Evolutionary conservation across 2,329 filamentous ascomycete genomes (phyloP), one percentile per base, ranked within the genome.

Genomic region (Colletotrichum viniferum): DNA sequence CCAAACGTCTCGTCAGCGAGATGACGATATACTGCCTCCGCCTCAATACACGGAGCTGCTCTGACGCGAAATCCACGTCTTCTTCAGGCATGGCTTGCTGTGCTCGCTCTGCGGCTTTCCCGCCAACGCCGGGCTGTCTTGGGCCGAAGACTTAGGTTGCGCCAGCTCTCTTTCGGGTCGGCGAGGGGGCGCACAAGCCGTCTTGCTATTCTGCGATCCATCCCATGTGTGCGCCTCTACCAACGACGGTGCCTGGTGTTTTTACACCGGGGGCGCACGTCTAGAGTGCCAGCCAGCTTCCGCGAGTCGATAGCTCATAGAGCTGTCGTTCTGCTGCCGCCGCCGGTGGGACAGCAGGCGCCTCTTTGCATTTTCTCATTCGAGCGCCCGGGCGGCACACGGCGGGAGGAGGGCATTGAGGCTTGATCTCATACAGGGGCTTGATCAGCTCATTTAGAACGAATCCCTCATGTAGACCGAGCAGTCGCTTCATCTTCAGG

Each of bases 201-300:
- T 21, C 7, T 62, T 68, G 30, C 56, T 43, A 72, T 67, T 68
- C 56, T 56, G 18, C 56, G 55, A 66, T 63, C 32, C 38, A n/a
- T 63, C 38, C 16, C 30, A 48, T 34, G 21, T 52, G 18, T 34
- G 28, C 34, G 28, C 55, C 61, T 34, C 52, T 36, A 36, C 48
- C 7, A 18, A 43, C 43, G 72, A 71, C 62, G 62, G 69, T 67
- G 61, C 62, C 72, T 72, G 61, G 55, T 36, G n/a, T 75, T 62
- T 63, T 67, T 34, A 48, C 18, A 60, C 56, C 62, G 30, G 38
- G 62, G 73, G 62, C 32, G 56, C n/a, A 43, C 21, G 24, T 32
- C 14, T 71, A 24, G 38, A 56, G 69, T 63, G 55, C n/a, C 69
- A 72, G 52, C n/a, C 69, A 72, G 62, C 61, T 34, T 58, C 28